Evolutionary conservation across 192 early-diverging fungal genomes (phyloP).

Genomic region (Gorgonomyces haynaldii): DNA sequence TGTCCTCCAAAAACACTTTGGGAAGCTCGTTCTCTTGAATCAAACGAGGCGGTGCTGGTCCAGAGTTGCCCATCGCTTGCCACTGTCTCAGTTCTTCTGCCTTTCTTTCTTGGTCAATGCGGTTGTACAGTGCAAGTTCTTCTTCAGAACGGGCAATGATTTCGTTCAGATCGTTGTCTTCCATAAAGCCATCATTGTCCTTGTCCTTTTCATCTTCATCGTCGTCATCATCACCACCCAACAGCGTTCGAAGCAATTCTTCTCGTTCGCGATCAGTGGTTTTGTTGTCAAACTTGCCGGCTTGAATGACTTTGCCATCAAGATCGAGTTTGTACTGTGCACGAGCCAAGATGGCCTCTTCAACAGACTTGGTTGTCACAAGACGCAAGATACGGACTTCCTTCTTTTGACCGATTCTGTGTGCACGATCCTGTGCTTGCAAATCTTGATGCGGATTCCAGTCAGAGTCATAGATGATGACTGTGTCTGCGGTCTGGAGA

Average conservation of each 20-base stretch:
- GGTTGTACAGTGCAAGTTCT: slow-evolving; percentile 60
- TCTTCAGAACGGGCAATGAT: slow-evolving; percentile 79
- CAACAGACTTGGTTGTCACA: slow-evolving; percentile 82
- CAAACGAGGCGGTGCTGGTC: slow-evolving; percentile 60
- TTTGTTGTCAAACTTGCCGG: slow-evolving; percentile 98
- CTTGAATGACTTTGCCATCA: slow-evolving; percentile 98
- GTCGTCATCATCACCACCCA: slow-evolving; percentile 73
- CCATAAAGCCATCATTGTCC: slow-evolving; percentile 52
- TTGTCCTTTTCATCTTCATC: slow-evolving; percentile 43
- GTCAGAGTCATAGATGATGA: slow-evolving; percentile 96
- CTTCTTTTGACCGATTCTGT: slow-evolving; percentile 98
- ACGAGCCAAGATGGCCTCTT: slow-evolving; percentile 84
- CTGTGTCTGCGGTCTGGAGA: slow-evolving; percentile 93
- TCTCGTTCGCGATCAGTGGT: slow-evolving; percentile 89
- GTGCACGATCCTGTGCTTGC: slow-evolving; percentile 98
- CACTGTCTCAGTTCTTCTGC: slow-evolving; percentile 40
- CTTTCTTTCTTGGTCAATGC: slow-evolving; percentile 64
- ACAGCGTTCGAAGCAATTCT: slow-evolving; percentile 69
- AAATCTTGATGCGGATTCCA: slow-evolving; percentile 99
- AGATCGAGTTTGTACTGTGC: slow-evolving; percentile 94
- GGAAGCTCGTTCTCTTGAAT: slow-evolving; percentile 82
- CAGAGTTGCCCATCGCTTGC: slow-evolving; percentile 37
- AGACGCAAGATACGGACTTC: slow-evolving; percentile 92
- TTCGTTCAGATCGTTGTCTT: slow-evolving; percentile 87
- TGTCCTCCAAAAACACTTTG: slow-evolving; percentile 58